Percentiles rank a stretch among this genome's conserved stretches.
Conservation (phyloP, 768 basidiomycete species). For the Lentinula boryana region DNA sequence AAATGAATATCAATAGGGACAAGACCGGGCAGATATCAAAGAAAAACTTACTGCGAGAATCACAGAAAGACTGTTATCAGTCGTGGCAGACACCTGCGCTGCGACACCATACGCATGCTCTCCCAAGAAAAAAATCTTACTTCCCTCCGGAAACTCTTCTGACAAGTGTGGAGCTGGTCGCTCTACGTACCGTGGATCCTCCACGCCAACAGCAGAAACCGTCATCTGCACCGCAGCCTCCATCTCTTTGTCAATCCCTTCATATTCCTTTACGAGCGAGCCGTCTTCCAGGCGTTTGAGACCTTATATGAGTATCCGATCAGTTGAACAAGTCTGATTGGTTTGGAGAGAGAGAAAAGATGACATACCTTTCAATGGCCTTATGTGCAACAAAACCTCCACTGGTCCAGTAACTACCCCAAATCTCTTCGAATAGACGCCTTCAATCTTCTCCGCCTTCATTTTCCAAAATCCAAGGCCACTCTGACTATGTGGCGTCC, state of each 20-base stretch:
- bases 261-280: slow-evolving; percentile 93
- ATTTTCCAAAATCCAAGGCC: slow-evolving; percentile 71
- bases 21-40: not conserved
- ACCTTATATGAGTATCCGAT: slow-evolving; percentile 37
- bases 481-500: slow-evolving; percentile 67
- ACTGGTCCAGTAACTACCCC: slow-evolving; percentile 83
- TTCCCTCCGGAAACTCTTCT: slow-evolving; percentile 87
- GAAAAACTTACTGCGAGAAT: slow-evolving; percentile 66
- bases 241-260: slow-evolving; percentile 70
- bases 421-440: slow-evolving; percentile 80
- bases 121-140: slow-evolving; percentile 94
- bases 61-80: slow-evolving; percentile 67
- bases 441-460: slow-evolving; percentile 78
- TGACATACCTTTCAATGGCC: slow-evolving; percentile 77
- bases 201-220: slow-evolving; percentile 71
- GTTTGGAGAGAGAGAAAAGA: too few species aligned
- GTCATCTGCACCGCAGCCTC: slow-evolving; percentile 88
- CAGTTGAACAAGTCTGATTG: not conserved
- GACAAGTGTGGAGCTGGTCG: slow-evolving; percentile 73
- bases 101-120: slow-evolving; percentile 95
- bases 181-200: slow-evolving; percentile 87
- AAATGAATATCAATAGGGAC: not conserved
- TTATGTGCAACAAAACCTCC: slow-evolving; percentile 81
- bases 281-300: slow-evolving; percentile 85
- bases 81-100: slow-evolving; percentile 77